Percentiles rank a stretch among this genome's conserved stretches.
These are phyloP conservation scores for Phylloporus arenicola DNA, from an alignment of 768 basidiomycete species.

Conservation along the genomic window DNA sequence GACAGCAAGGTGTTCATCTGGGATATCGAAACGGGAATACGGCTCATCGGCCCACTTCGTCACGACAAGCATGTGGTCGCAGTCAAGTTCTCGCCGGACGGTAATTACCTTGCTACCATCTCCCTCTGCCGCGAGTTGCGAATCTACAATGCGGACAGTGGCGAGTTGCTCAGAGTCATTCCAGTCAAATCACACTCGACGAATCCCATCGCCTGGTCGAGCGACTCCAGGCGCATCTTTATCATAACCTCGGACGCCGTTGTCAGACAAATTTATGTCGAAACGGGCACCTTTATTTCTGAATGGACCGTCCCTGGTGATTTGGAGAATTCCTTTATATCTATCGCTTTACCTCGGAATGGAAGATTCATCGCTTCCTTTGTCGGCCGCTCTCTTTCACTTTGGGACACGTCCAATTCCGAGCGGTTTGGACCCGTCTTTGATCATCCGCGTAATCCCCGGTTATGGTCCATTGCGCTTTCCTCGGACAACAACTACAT, in stretches of 20 bases:
- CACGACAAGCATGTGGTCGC: constrained; percentile 5
- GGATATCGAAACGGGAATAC: constrained; percentile 5
- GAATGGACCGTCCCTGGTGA: constrained; percentile 1
- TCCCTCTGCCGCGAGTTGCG: constrained; percentile 4
- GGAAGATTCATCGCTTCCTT: constrained; percentile 4
- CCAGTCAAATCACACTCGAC: constrained; percentile 1
- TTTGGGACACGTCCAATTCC: constrained; percentile 13
- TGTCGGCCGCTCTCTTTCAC: constrained; percentile 1
- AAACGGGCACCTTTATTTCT: constrained; percentile 5
- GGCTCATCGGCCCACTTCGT: constrained; percentile 8
- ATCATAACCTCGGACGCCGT: neutral
- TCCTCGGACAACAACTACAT: constrained; percentile 6
- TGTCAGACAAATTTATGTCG: constrained; percentile 1
- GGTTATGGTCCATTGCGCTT: constrained; percentile 8
- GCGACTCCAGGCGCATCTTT: constrained; percentile 3
- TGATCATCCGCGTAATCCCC: constrained; percentile 1
- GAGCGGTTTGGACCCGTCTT: constrained; percentile 7
- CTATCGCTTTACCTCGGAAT: constrained; percentile 1
- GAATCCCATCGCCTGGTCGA: constrained; percentile 5
- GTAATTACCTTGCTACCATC: neutral
- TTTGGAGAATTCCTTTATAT: constrained; percentile 2
- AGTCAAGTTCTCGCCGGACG: constrained; percentile 10
- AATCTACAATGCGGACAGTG: constrained; percentile 6
- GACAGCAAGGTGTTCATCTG: constrained; percentile 7
- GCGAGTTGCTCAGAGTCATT: neutral